Percentiles rank a stretch among this genome's conserved stretches.
These are phyloP conservation scores for Sparassis latifolia DNA, from an alignment of 1,284 basidiomycete genomes.

Conservation along the genomic window DNA sequence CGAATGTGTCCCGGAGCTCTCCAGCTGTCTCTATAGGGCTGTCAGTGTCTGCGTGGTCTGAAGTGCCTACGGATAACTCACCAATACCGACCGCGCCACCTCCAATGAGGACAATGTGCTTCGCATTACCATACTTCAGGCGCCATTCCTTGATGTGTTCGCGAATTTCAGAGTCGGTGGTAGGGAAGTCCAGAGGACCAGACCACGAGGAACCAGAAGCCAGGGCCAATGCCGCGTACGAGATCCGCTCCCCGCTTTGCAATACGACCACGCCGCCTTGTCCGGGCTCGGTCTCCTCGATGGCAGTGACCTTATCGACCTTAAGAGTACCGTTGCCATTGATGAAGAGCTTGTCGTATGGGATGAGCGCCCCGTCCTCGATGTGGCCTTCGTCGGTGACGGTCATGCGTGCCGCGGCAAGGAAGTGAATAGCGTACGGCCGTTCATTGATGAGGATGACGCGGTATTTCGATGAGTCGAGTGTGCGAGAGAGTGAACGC, in stretches of 20 bases:
- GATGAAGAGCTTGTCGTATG: constrained; percentile 40
- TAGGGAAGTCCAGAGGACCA: constrained; percentile 42
- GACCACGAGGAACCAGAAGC: constrained; percentile 53
- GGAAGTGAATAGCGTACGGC: constrained; percentile 9
- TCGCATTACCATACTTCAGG: constrained; percentile 38
- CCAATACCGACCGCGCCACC: constrained; percentile 60
- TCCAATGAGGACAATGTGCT: constrained; percentile 49
- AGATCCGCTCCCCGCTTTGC: constrained; percentile 40
- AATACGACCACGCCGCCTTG: constrained; percentile 41
- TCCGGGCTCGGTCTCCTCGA: constrained; percentile 32
- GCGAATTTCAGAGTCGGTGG: constrained; percentile 32
- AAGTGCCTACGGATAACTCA: constrained; percentile 20
- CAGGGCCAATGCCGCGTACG: constrained; percentile 48
- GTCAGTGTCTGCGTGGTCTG: not conserved
- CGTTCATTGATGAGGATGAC: constrained; percentile 15
- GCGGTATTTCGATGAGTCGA: constrained; percentile 4
- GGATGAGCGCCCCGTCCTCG: constrained; percentile 29
- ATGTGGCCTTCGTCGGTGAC: constrained; percentile 20
- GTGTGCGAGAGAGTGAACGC: constrained; percentile 3
- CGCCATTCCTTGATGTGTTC: constrained; percentile 38
- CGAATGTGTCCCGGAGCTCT: constrained; percentile 34
- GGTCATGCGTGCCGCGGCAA: constrained; percentile 22
- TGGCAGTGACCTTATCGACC: constrained; percentile 35
- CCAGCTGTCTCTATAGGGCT: constrained; percentile 44
- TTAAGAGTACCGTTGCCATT: constrained; percentile 40